phyloP scores from a whole-genome alignment of 2,329 filamentous ascomycete genomes.

The Dichotomopilus funicola region DNA sequence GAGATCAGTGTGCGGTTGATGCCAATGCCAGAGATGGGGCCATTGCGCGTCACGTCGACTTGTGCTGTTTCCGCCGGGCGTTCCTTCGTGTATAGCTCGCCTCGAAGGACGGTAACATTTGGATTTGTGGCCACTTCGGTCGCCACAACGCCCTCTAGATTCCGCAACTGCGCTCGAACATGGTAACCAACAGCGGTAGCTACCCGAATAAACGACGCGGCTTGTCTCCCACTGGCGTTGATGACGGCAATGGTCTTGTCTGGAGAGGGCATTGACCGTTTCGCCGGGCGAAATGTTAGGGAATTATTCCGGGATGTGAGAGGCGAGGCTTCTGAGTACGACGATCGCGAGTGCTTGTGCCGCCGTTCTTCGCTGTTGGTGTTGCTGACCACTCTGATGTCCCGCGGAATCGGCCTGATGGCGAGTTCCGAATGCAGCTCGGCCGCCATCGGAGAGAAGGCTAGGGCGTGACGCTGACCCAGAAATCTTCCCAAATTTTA shows the following conservation, averaged over 20 bases:
- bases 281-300: conserved; percentile 53
- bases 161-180: conserved; percentile 86
- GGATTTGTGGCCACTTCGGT: conserved; percentile 76
- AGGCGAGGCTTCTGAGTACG: conserved; percentile 54
- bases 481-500: background rate
- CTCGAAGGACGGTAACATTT: conserved; percentile 62
- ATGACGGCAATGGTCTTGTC: conserved; percentile 87
- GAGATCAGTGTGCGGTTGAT: conserved; percentile 68
- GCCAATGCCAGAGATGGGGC: conserved; percentile 53
- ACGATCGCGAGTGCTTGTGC: conserved; percentile 57
- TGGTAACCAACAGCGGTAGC: conserved; percentile 89
- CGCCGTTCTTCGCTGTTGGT: conserved; percentile 29
- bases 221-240: conserved; percentile 92
- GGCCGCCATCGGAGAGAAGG: conserved; percentile 27
- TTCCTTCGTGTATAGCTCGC: conserved; percentile 55
- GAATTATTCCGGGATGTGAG: conserved; percentile 54
- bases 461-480: background rate
- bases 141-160: conserved; percentile 79
- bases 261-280: conserved; percentile 52
- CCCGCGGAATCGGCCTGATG: conserved; percentile 30
- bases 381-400: conserved; percentile 23
- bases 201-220: conserved; percentile 89
- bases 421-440: conserved; percentile 31
- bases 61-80: conserved; percentile 41
- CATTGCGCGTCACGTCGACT: conserved; percentile 63